Evolutionary conservation across 371 early-diverging fungal species (phyloP), one percentile per base, ranked within the genome.

Genomic region (Lichtheimia ornata): DNA sequence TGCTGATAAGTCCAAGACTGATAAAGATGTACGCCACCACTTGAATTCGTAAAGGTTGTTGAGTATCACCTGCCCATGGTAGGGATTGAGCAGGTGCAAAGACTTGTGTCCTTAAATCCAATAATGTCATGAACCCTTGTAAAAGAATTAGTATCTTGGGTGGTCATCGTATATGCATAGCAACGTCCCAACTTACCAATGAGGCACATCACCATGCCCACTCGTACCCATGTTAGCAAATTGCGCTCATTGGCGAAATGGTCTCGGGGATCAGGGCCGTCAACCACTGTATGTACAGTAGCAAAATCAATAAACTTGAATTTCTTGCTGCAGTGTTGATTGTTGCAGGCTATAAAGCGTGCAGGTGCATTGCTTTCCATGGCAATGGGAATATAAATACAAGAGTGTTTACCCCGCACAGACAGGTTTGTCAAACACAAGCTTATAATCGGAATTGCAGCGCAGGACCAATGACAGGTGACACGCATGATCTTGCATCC

Each of bases 251-350:
- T 77, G 1, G 77, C 72, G 65, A 73, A 67, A 53, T 77, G 77
- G 56, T 77, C 77, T 62, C 77, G 64, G 30, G 77, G 77, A 62
- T 77, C 77, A 55, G 77, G 77, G 5, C 77, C 77, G 42, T 73
- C 74, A 3, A 77, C 67, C 18, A 63, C 12, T 2, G 72, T 71
- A 51, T 77, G 77, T 4, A 77, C 65, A 17, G 63, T 63, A 12
- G 67, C 67, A 51, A 65, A 20, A 22, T 77, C 77, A 11, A 77
- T 40, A 44, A 66, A 71, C 40, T 73, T 77, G 56, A 71, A 77
- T 41, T 59, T 58, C 7, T 50, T 64, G 30, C 68, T 70, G 47
- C 77, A 77, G 35, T 72, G 63, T 35, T 71, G 66, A 41, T 74
- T 58, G 45, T 77, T 70, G 28, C 77, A 77, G 20, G 35, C 35